Base-by-base conservation (phyloP, 148 eudicot genomes). In the Diospyros lotus region DNA sequence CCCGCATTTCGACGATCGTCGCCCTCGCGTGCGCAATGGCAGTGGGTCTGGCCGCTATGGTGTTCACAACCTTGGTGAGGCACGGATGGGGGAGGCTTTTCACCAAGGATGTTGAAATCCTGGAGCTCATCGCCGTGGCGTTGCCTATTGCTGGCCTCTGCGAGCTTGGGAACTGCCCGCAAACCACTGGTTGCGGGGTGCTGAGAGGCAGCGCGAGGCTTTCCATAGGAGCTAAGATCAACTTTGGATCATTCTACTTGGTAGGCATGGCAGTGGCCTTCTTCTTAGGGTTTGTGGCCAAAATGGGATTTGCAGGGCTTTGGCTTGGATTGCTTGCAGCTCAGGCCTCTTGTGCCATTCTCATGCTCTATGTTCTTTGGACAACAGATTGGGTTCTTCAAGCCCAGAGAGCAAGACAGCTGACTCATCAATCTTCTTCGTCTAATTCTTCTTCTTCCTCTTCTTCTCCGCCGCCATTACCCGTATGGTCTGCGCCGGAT, bases 91-190 rank as follows among this genome's bases (percentile, higher is more conserved):
- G 87, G 0, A 55, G 81, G 75, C 42, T 91, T 1, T 91, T 91
- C 78, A 89, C 97, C 0, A 42, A 38, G 1, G 93, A 91, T 41
- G 9, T 46, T 0, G 89, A 86, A 17, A 87, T 91, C 3, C 79
- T 91, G 0, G 69, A 80, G 59, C 77, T 91, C 6, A 91, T 91
- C 0, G 77, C 91, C 1, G 44, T 76, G n/a, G 97, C 89, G 28
- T 75, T 91, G 80, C 97, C 97, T 3, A 80, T 91, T 1, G 89
- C 72, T 10, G 97, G 97, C 17, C 81, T 91, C 0, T 91, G 97
- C 63, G 97, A 91, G 90, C 84, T 91, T 0, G 97, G 97, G 11
- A 91, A 91, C 52, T 91, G 93, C 63, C 97, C 97, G 2, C 97
- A 91, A 44, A 91, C 97, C 0, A 86, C 93, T 1, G 93, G 93